Evolutionary conservation across 1,139 yeast genomes (phyloP).

Genomic region (Magnusiomyces ingens): DNA sequence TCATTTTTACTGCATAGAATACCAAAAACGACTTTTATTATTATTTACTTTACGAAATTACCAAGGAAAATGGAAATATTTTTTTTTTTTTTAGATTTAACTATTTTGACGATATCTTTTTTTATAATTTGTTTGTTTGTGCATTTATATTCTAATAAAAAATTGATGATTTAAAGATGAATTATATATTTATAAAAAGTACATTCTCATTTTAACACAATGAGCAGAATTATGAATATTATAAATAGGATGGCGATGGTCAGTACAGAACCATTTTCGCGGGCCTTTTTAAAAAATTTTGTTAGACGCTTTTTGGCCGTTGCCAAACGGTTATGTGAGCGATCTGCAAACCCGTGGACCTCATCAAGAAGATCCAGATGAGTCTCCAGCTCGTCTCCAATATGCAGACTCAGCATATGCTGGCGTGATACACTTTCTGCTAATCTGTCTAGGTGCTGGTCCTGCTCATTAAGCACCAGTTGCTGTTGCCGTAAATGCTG

Average conservation of each 20-base stretch:
- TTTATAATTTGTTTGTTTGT: not conserved
- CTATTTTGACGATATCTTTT: not conserved
- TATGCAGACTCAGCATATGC: conserved; percentile 55
- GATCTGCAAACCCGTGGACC: conserved; percentile 59
- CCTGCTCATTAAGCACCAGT: conserved; percentile 56
- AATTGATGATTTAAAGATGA: not conserved
- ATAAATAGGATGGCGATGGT: conserved; percentile 60
- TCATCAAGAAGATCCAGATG: conserved; percentile 67
- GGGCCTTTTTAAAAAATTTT: conserved; percentile 49
- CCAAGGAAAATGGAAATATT: not conserved
- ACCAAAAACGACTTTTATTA: too few species aligned
- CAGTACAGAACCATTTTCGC: conserved; percentile 65
- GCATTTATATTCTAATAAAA: not conserved
- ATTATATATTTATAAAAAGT: not conserved
- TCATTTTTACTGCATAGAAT: too few species aligned
- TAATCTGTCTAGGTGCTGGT: conserved; percentile 49
- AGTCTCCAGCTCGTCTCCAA: conserved; percentile 59
- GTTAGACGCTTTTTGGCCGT: conserved; percentile 51
- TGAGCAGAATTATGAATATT: conserved; percentile 50
- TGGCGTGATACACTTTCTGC: conserved; percentile 60
- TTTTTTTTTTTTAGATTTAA: not conserved
- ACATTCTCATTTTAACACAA: conserved; percentile 44
- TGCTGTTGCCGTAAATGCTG: conserved; percentile 59
- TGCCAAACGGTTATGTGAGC: conserved; percentile 44
- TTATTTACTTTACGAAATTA: too few species aligned